Conservation (phyloP, 208 protist species). For the Leishmania major region DNA sequence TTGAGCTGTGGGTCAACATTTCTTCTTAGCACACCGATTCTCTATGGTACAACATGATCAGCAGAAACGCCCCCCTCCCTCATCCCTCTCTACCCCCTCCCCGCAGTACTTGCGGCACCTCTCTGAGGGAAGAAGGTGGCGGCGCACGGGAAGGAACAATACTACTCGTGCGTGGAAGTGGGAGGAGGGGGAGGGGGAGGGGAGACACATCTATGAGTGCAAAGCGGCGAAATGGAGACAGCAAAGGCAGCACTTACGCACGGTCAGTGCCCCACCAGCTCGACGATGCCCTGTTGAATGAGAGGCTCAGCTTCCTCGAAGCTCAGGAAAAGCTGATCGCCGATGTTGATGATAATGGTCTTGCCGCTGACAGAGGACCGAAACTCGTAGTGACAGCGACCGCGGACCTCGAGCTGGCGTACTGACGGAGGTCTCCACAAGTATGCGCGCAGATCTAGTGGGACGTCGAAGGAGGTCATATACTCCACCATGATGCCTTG, state of each 20-base stretch:
- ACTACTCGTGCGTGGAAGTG: neutral
- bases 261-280: constrained; percentile 48
- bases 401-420: constrained; percentile 81
- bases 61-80: neutral
- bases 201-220: neutral
- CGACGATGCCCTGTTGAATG: constrained; percentile 78
- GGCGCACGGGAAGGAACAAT: neutral
- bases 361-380: constrained; percentile 68
- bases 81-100: neutral
- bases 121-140: neutral
- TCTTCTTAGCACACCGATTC: neutral
- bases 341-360: constrained; percentile 75
- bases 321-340: constrained; percentile 71
- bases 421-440: constrained; percentile 77
- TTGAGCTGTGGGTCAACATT: neutral
- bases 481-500: constrained; percentile 86
- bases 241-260: neutral
- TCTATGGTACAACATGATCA: neutral
- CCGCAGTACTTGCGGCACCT: neutral
- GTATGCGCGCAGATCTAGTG: constrained; percentile 80
- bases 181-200: too few relatives aligned
- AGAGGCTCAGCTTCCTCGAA: constrained; percentile 87
- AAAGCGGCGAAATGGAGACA: neutral
- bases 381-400: constrained; percentile 72
- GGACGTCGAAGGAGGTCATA: constrained; percentile 87